Percentiles rank a stretch among this genome's conserved stretches.
Conservation (phyloP, 23 red algal genomes). For the Chondrus crispus region DNA sequence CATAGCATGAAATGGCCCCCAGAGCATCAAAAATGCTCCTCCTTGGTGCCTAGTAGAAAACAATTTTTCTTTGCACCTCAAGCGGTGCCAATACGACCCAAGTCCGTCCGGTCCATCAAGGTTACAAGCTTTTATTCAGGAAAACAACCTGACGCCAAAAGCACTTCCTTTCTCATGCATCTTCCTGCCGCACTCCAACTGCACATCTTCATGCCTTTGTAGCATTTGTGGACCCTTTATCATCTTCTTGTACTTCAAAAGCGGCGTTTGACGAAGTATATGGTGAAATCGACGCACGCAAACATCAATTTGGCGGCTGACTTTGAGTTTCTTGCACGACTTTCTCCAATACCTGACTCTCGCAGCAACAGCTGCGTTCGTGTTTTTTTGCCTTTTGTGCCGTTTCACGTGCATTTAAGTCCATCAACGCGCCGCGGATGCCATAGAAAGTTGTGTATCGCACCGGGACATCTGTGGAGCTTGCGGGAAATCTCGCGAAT, state of each 20-base stretch:
- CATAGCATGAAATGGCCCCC: conserved; percentile 6
- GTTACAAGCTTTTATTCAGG: not conserved
- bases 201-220: not conserved
- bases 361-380: too few relatives aligned
- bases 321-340: too few relatives aligned
- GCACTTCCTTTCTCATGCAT: not conserved
- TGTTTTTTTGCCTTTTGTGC: too few relatives aligned
- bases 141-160: not conserved
- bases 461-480: not conserved
- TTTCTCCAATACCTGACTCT: too few relatives aligned
- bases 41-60: not conserved
- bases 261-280: not conserved
- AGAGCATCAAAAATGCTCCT: not conserved
- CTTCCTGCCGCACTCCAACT: not conserved
- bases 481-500: not conserved
- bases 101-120: not conserved
- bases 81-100: not conserved
- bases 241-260: not conserved
- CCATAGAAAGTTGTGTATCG: not conserved
- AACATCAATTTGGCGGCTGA: too few relatives aligned
- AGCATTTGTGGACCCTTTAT: not conserved
- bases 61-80: not conserved
- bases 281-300: not conserved
- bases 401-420: too few relatives aligned
- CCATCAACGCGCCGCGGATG: not conserved